phyloP scores from a whole-genome alignment of 768 basidiomycete genomes.

The Auricularia sp. region DNA sequence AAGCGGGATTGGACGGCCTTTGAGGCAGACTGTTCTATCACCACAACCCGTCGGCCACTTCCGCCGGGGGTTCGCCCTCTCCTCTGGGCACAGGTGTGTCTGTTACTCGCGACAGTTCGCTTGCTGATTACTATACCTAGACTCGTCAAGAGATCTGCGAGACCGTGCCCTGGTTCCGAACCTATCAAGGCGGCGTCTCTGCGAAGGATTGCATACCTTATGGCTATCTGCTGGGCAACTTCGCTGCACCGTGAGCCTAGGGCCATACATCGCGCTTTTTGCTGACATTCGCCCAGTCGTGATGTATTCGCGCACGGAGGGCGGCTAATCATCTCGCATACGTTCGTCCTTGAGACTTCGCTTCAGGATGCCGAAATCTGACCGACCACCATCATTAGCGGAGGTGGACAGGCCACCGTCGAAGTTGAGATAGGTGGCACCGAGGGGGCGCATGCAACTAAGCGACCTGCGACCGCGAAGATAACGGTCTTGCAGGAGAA shows the following conservation, averaged over 20 bases:
- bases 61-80: not conserved
- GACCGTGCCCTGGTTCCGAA: constrained; percentile 61
- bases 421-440: constrained; percentile 28
- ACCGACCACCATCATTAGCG: constrained; percentile 27
- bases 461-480: not conserved
- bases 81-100: not conserved
- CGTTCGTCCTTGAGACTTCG: constrained; percentile 33
- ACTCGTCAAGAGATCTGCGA: constrained; percentile 82
- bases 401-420: constrained; percentile 57
- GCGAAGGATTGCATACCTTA: constrained; percentile 47
- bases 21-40: not conserved
- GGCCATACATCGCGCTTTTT: constrained; percentile 3
- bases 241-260: constrained; percentile 46
- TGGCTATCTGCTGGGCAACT: constrained; percentile 69
- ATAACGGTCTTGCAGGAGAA: constrained; percentile 27
- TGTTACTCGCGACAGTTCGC: not conserved
- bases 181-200: constrained; percentile 67
- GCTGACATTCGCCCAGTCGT: constrained; percentile 33
- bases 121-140: constrained; percentile 23
- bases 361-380: not conserved
- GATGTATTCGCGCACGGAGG: constrained; percentile 58
- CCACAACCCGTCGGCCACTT: not conserved
- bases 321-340: constrained; percentile 71
- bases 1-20: too few species aligned
- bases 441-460: not conserved